phyloP scores from a whole-genome alignment of 345 rosid species.

The Melaleuca alternifolia region DNA sequence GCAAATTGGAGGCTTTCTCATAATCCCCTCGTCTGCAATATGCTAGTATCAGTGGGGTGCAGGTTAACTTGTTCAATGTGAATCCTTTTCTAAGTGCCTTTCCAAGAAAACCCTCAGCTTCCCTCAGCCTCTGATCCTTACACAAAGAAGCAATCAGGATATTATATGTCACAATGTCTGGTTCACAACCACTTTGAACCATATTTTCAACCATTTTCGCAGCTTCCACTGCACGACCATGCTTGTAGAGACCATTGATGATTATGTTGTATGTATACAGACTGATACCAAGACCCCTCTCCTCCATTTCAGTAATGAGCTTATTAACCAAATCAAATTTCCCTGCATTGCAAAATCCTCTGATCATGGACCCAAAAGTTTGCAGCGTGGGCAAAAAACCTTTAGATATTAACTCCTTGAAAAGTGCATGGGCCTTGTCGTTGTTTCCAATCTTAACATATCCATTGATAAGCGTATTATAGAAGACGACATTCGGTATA shows the following conservation, averaged over 20 bases:
- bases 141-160: slow-evolving; percentile 48
- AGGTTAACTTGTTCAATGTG: slow-evolving; percentile 31
- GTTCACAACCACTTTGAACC: slow-evolving; percentile 39
- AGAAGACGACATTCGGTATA: slow-evolving; percentile 68
- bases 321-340: slow-evolving; percentile 38
- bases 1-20: slow-evolving; percentile 40
- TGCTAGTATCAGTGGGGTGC: slow-evolving; percentile 50
- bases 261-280: slow-evolving; percentile 43
- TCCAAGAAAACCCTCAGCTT: slow-evolving; percentile 50
- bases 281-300: slow-evolving; percentile 38
- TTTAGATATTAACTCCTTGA: slow-evolving; percentile 47
- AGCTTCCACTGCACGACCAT: slow-evolving; percentile 25
- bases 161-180: slow-evolving; percentile 63
- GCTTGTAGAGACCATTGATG: slow-evolving; percentile 45
- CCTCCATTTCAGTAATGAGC: slow-evolving; percentile 60
- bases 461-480: slow-evolving; percentile 67
- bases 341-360: slow-evolving; percentile 53
- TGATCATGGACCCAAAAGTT: slow-evolving; percentile 58
- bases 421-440: slow-evolving; percentile 34
- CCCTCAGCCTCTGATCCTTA: slow-evolving; percentile 33
- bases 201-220: slow-evolving; percentile 39
- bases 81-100: slow-evolving; percentile 47
- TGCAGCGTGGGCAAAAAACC: slow-evolving; percentile 60
- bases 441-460: slow-evolving; percentile 39
- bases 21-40: slow-evolving; percentile 39